Base-by-base conservation (phyloP, 768 basidiomycete species). In the Dacryopinax primogenitus region DNA sequence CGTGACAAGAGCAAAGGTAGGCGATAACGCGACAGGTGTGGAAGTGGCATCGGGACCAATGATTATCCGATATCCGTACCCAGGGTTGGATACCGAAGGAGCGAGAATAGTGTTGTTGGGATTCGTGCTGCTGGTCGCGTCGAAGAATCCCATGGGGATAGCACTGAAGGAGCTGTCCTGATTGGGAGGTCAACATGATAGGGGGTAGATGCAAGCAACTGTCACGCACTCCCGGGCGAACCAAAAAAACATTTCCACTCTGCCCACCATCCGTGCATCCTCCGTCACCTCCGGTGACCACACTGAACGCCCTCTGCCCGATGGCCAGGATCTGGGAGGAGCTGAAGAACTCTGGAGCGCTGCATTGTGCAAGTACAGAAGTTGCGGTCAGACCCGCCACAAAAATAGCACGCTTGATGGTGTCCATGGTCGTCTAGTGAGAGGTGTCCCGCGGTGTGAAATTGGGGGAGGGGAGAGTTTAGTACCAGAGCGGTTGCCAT, bases 331-430 rank as follows among this genome's bases (percentile, higher is more conserved):
- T 58, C 51, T 58, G 26, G 6, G 51, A 58, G 15, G 51, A 58
- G 15, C 51, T 30, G 51, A 58, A 58, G 51, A 58, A 58, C 51
- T 58, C 51, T 58, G 51, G 51, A 3, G 51, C 18, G 51, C 51
- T 58, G 30, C 51, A 58, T 32, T 58, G 51, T 13, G 51, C 51
- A 3, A 58, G 30, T 58, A 18, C 51, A 58, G 23, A 58, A 32
- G 26, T 58, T 13, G 51, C 51, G 9, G 51, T 32, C 23, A 58
- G 51, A 28, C 26, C 51, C 11, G 51, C 51, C 11, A 58, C 21
- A 23, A 58, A 32, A 13, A 58, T 23, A 6, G 26, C 51, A 30
- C 51, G 51, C 51, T 28, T 58, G 51, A 58, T 15, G 51, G 4
- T 28, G 26, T 58, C 51, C 51, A 58, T 58, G 9, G 51, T 6